A percentile compares a stretch with the other conserved stretches of the same genome.
These are phyloP conservation scores for Syzygium syzygioides DNA, from an alignment of 441 rosid species.

Conservation along the genomic window DNA sequence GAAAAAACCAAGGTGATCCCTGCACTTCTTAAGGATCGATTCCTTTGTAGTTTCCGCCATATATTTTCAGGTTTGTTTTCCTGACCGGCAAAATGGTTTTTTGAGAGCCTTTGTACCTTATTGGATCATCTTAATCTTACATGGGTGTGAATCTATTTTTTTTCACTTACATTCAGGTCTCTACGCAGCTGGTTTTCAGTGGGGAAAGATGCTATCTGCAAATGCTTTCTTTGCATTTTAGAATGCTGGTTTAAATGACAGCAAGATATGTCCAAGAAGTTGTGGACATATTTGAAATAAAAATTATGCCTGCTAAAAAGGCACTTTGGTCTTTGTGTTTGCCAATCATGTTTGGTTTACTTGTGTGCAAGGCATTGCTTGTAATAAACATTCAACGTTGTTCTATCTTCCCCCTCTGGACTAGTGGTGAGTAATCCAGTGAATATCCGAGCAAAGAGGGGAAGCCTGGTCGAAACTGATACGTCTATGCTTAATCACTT, in stretches of 20 bases:
- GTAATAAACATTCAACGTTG: neutral
- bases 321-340: too few relatives aligned
- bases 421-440: conserved; percentile 10
- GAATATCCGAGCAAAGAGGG: conserved; percentile 73
- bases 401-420: conserved; percentile 2
- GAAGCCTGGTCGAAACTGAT: conserved; percentile 21
- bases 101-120: neutral
- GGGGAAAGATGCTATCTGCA: conserved; percentile 93
- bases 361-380: neutral
- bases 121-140: neutral
- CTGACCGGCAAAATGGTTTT: neutral
- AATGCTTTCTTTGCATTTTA: conserved; percentile 96
- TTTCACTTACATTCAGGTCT: conserved; percentile 42
- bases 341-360: neutral
- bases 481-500: too few relatives aligned
- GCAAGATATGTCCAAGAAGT: conserved; percentile 33
- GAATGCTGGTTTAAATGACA: conserved; percentile 75
- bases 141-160: neutral
- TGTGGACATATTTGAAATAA: conserved; percentile 2
- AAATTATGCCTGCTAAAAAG: neutral
- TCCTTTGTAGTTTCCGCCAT: conserved; percentile 75
- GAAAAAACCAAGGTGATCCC: conserved; percentile 59
- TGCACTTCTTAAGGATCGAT: conserved; percentile 76
- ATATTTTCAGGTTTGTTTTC: conserved; percentile 57
- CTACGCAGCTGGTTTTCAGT: conserved; percentile 76